Percentiles rank a stretch among this genome's conserved stretches.
These are phyloP conservation scores for Mucor mucedo DNA, from an alignment of 371 early-diverging fungal species.

Conservation along the genomic window DNA sequence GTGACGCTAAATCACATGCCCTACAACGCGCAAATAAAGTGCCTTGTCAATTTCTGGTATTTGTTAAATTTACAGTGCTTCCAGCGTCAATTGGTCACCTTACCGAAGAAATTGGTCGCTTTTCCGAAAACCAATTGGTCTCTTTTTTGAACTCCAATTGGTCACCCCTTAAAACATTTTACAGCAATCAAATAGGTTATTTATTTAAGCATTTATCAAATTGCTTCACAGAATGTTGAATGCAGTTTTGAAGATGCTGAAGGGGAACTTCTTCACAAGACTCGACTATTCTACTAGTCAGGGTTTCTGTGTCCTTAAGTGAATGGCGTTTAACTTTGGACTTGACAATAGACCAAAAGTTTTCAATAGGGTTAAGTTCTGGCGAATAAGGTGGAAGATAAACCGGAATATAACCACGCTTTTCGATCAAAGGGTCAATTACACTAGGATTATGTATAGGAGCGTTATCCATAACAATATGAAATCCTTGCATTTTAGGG, in stretches of 20 bases:
- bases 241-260: conserved; percentile 15
- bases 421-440: conserved; percentile 17
- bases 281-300: conserved; percentile 19
- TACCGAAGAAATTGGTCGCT: too few species aligned
- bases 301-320: conserved; percentile 23
- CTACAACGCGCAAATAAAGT: too few species aligned
- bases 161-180: conserved; percentile 16
- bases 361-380: conserved; percentile 22
- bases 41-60: too few species aligned
- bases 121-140: conserved; percentile 11
- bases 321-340: conserved; percentile 20
- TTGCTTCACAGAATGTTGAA: conserved; percentile 20
- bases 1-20: too few species aligned
- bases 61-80: too few species aligned
- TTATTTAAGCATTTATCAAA: conserved; percentile 23
- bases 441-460: conserved; percentile 11
- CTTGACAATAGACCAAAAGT: conserved; percentile 27
- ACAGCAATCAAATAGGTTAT: conserved; percentile 16
- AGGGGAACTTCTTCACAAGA: conserved; percentile 14
- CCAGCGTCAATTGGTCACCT: too few species aligned
- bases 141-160: conserved; percentile 15
- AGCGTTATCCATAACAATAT: conserved; percentile 18
- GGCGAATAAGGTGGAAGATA: too few species aligned
- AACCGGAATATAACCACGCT: conserved; percentile 25
- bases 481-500: conserved; percentile 17